phyloP scores from a whole-genome alignment of 1,139 yeast genomes.

The Kurtzmaniella quercitrusa region DNA sequence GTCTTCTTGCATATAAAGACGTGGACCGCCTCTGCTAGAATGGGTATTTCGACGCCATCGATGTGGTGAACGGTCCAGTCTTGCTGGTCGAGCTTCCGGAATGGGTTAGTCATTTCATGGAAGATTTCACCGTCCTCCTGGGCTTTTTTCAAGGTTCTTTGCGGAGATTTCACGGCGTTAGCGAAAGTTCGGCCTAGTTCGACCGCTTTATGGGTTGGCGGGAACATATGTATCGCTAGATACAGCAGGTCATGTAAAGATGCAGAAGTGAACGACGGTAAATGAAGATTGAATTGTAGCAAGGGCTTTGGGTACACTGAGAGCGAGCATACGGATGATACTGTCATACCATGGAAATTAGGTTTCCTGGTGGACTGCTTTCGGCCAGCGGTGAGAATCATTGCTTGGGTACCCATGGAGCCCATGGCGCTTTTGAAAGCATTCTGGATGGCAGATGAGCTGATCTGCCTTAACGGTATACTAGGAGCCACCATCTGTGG shows the following conservation, averaged over 20 bases:
- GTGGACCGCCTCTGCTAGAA: slow-evolving; percentile 55
- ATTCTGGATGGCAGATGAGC: slow-evolving; percentile 16
- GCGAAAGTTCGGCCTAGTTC: slow-evolving; percentile 57
- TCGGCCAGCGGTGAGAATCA: slow-evolving; percentile 34
- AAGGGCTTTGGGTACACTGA: slow-evolving; percentile 71
- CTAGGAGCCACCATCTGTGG: background rate
- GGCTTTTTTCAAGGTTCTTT: slow-evolving; percentile 8
- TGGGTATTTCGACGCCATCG: slow-evolving; percentile 44
- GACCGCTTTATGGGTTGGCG: slow-evolving; percentile 52
- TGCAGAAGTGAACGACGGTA: slow-evolving; percentile 74
- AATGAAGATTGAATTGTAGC: slow-evolving; percentile 75
- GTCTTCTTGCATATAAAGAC: slow-evolving; percentile 60
- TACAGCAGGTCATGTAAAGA: slow-evolving; percentile 49
- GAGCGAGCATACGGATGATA: slow-evolving; percentile 77
- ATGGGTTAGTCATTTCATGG: slow-evolving; percentile 51
- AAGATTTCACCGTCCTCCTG: slow-evolving; percentile 35
- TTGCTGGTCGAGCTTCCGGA: slow-evolving; percentile 22
- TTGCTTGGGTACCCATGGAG: slow-evolving; percentile 39
- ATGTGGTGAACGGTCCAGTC: slow-evolving; percentile 4
- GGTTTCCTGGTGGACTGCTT: slow-evolving; percentile 6
- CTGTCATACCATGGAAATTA: slow-evolving; percentile 66
- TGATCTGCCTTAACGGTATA: background rate
- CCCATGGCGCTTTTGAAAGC: slow-evolving; percentile 35
- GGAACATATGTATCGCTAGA: slow-evolving; percentile 73
- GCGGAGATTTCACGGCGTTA: slow-evolving; percentile 42